Conservation (phyloP, 805 yeast species). For the Jamesozyma lodderae region DNA sequence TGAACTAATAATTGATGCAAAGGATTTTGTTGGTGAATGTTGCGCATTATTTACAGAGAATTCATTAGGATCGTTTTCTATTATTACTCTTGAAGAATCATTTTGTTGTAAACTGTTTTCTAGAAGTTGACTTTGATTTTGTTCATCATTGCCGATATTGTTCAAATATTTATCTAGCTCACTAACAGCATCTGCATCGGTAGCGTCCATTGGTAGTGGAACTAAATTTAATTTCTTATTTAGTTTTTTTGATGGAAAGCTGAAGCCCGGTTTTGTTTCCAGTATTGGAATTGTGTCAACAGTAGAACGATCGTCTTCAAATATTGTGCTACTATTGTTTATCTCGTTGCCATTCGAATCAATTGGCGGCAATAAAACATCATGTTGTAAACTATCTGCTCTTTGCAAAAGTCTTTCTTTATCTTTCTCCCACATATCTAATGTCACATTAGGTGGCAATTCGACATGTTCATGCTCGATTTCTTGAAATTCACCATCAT, state of each 20-base stretch:
- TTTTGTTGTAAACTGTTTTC: conserved; percentile 22
- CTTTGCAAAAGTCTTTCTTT: conserved; percentile 11
- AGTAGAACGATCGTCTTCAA: too few species aligned
- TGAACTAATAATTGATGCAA: conserved; percentile 20
- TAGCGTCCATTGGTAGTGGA: neutral
- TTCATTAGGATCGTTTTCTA: conserved; percentile 11
- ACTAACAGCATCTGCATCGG: conserved; percentile 20
- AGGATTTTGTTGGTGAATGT: conserved; percentile 30
- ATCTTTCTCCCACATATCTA: conserved; percentile 22
- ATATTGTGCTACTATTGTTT: too few species aligned
- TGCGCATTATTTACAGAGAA: conserved; percentile 11
- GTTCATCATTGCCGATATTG: conserved; percentile 10
- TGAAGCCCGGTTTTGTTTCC: conserved; percentile 10
- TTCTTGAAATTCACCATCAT: neutral
- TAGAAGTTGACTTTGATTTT: conserved; percentile 12
- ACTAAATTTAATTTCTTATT: neutral
- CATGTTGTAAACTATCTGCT: conserved; percentile 11
- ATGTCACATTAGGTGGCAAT: conserved; percentile 13
- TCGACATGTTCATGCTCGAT: conserved; percentile 5
- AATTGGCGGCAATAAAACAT: conserved; percentile 12
- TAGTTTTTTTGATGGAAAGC: conserved; percentile 13
- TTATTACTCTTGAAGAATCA: conserved; percentile 10
- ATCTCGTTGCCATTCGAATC: neutral
- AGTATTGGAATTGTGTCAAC: conserved; percentile 2
- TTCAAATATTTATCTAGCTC: conserved; percentile 23